These are phyloP conservation scores for Cercis canadensis DNA, from an alignment of 306 rosid genomes.

Conservation along the genomic window DNA sequence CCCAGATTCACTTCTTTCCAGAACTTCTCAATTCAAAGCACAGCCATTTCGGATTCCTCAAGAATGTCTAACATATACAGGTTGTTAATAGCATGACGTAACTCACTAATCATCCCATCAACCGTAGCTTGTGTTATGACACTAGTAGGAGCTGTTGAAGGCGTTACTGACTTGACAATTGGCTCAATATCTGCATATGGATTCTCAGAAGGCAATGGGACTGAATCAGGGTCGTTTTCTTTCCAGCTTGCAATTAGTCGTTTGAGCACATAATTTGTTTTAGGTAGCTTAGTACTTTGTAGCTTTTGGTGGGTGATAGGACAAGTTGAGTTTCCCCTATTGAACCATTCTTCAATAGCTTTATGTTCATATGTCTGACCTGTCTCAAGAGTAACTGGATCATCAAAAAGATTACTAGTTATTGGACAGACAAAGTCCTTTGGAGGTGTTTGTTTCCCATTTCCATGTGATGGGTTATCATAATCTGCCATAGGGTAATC, in stretches of 20 bases:
- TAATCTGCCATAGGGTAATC: conserved; percentile 56
- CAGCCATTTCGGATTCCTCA: conserved; percentile 83
- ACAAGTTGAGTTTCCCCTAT: conserved; percentile 78
- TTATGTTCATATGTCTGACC: conserved; percentile 91
- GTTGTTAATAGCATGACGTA: conserved; percentile 64
- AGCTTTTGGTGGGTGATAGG: conserved; percentile 90
- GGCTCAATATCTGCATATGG: conserved; percentile 36
- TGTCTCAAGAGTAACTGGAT: conserved; percentile 95
- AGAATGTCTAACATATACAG: conserved; percentile 78
- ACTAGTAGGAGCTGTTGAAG: conserved; percentile 68
- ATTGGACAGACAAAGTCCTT: conserved; percentile 94
- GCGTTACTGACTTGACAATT: conserved; percentile 41
- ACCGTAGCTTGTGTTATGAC: conserved; percentile 63
- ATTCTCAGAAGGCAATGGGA: conserved; percentile 46
- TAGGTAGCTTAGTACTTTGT: conserved; percentile 76
- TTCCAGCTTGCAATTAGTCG: conserved; percentile 88
- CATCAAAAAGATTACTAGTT: conserved; percentile 87
- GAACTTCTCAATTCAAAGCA: conserved; percentile 67
- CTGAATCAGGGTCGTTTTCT: conserved; percentile 60
- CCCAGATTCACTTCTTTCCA: conserved; percentile 73
- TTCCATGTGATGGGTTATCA: conserved; percentile 40
- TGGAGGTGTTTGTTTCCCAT: conserved; percentile 64
- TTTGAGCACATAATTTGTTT: conserved; percentile 91
- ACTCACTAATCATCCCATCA: conserved; percentile 64
- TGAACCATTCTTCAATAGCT: conserved; percentile 93